Evolutionary conservation across 2,329 filamentous ascomycete species (phyloP), one percentile per base, ranked within the genome.

Genomic region (Incumbomyces lentus): DNA sequence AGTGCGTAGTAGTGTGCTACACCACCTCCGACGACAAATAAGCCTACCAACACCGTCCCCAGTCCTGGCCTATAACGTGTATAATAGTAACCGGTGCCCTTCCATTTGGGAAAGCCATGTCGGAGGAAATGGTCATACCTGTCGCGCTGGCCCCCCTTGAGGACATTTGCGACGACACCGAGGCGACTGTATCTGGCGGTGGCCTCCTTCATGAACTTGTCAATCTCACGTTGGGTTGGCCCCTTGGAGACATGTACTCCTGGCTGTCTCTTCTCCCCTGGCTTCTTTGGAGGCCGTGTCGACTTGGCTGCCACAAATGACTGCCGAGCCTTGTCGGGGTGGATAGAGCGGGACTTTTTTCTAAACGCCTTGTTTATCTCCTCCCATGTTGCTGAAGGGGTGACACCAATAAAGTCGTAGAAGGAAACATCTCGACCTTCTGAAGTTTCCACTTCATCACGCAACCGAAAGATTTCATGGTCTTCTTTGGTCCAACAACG

Each of bases 31-130:
- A 86, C 78, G 52, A 95, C 64, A 65, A 96, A 87, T 34, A 94
- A 69, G 40, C 90, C 89, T 19, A 82, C 51, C 43, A 96, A 66
- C 38, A 95, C 92, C 12, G 85, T 85, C 49, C 86, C 87, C 37
- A 96, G 72, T 7, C 92, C 92, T 1, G 92, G 92, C 16, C 92
- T 79, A 75, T 90, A 95, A 48, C 92, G 82, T 59, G 81, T 81
- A 72, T 98, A 98, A 75, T 96, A 98, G 76, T 98, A 98, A 52
- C 92, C 90, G 37, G 90, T 95, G 49, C 92, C 92, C 70, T 90
- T 89, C 92, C 92, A 98, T 47, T 79, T 79, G 29, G 92, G 92
- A 71, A 98, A 98, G 51, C 92, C 92, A 66, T 96, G 88, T 64
- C 72, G 70, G 50, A 96, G 68, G 71, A 96, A 98, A 66, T 95